phyloP scores from a whole-genome alignment of 495 filamentous ascomycete species.

The Aspergillus ellipticus region DNA sequence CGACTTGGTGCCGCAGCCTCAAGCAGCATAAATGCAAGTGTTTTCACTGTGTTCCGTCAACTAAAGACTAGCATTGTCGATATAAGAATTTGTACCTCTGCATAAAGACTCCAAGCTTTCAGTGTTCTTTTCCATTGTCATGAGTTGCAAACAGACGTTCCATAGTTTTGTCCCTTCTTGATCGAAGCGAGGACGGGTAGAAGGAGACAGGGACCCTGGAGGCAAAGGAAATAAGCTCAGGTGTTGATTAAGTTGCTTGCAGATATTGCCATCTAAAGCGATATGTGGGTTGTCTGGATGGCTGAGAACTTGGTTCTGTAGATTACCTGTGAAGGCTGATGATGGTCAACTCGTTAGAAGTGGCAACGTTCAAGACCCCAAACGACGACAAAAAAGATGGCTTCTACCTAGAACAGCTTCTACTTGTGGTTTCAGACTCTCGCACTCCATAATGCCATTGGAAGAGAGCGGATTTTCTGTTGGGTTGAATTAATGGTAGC shows the following conservation, averaged over 20 bases:
- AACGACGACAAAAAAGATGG: not conserved
- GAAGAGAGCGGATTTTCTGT: not conserved
- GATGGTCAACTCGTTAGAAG: not conserved
- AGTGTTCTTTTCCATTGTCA: not conserved
- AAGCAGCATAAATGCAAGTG: constrained; percentile 68
- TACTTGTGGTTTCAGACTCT: not conserved
- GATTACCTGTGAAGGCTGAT: constrained; percentile 19
- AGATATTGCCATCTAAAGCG: not conserved
- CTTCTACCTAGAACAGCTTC: constrained; percentile 11
- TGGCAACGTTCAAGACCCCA: not conserved
- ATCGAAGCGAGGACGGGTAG: constrained; percentile 28
- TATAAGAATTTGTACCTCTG: constrained; percentile 14
- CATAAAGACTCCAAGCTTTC: constrained; percentile 1
- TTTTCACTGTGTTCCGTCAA: constrained; percentile 39
- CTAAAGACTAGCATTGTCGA: not conserved
- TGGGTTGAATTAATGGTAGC: not conserved
- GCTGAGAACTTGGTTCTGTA: constrained; percentile 17
- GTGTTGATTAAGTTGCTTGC: constrained; percentile 10
- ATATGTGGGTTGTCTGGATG: not conserved
- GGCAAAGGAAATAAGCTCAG: constrained; percentile 7
- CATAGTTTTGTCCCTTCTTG: constrained; percentile 31
- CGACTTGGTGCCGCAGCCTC: constrained; percentile 51
- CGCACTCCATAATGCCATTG: not conserved
- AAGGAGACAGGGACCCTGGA: not conserved
- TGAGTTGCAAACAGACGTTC: constrained; percentile 25